Percentiles rank a stretch among this genome's conserved stretches.
phyloP scores from a whole-genome alignment of 768 basidiomycete species.

The Chiua virens region DNA sequence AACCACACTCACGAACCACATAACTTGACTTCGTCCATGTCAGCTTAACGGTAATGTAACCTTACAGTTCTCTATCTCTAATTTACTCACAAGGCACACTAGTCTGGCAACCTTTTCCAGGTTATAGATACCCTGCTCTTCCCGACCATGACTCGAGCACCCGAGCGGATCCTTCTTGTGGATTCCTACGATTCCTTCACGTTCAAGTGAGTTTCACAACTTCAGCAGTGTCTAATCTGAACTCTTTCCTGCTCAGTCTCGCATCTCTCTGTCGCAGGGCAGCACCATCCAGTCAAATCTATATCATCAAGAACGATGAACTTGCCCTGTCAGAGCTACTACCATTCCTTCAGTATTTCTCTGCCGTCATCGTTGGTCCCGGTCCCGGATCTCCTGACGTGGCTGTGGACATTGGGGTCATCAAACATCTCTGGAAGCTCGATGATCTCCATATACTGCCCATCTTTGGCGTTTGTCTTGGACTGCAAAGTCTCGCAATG shows the following conservation, averaged over 20 bases:
- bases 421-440: conserved; percentile 71
- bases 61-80: neutral
- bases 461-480: conserved; percentile 82
- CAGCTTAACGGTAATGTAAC: neutral
- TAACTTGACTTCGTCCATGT: conserved; percentile 1
- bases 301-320: conserved; percentile 75
- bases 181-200: conserved; percentile 90
- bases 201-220: conserved; percentile 62
- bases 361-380: conserved; percentile 72
- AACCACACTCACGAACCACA: too few species aligned
- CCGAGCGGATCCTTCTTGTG: conserved; percentile 62
- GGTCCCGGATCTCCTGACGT: conserved; percentile 78
- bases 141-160: conserved; percentile 25
- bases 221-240: conserved; percentile 1
- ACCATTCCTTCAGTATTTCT: conserved; percentile 57
- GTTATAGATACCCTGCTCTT: neutral
- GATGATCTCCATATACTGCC: conserved; percentile 53
- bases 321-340: conserved; percentile 50
- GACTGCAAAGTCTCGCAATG: conserved; percentile 72
- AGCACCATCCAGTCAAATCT: conserved; percentile 59
- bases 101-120: too few species aligned
- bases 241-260: conserved; percentile 44
- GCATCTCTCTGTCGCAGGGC: conserved; percentile 66
- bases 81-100: neutral
- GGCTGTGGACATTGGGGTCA: conserved; percentile 61